A percentile compares a stretch with the other conserved stretches of the same genome.
These are phyloP conservation scores for Colletotrichum sansevieriae DNA, from an alignment of 2,329 filamentous ascomycete species.

Conservation along the genomic window DNA sequence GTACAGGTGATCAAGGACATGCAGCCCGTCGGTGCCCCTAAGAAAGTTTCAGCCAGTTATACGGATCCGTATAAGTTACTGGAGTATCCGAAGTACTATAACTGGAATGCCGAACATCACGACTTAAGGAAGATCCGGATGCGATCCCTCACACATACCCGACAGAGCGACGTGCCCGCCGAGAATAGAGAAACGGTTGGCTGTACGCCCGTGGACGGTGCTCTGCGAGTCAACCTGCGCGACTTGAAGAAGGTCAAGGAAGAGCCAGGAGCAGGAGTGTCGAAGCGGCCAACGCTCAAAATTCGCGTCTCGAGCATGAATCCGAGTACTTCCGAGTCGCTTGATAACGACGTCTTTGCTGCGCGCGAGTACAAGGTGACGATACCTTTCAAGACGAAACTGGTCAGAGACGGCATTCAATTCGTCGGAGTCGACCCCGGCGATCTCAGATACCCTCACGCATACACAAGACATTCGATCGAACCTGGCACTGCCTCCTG, in stretches of 20 bases:
- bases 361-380: constrained; percentile 68
- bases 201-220: constrained; percentile 68
- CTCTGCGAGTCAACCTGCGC: constrained; percentile 61
- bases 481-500: constrained; percentile 85
- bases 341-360: constrained; percentile 54
- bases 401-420: constrained; percentile 87
- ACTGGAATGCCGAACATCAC: constrained; percentile 79
- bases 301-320: constrained; percentile 58
- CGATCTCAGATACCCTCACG: constrained; percentile 88
- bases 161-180: constrained; percentile 66
- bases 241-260: constrained; percentile 44
- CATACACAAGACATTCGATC: constrained; percentile 86
- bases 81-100: constrained; percentile 70
- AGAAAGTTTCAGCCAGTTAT: constrained; percentile 60
- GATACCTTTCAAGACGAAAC: constrained; percentile 82
- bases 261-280: constrained; percentile 21
- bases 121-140: constrained; percentile 78
- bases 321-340: constrained; percentile 43
- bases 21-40: constrained; percentile 43
- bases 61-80: constrained; percentile 77
- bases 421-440: constrained; percentile 88
- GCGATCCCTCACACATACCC: constrained; percentile 64
- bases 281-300: constrained; percentile 54
- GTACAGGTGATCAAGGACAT: constrained; percentile 57
- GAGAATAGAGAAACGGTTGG: constrained; percentile 67